Conservation (phyloP, 305 asterid genomes). For the Ajuga reptans region DNA sequence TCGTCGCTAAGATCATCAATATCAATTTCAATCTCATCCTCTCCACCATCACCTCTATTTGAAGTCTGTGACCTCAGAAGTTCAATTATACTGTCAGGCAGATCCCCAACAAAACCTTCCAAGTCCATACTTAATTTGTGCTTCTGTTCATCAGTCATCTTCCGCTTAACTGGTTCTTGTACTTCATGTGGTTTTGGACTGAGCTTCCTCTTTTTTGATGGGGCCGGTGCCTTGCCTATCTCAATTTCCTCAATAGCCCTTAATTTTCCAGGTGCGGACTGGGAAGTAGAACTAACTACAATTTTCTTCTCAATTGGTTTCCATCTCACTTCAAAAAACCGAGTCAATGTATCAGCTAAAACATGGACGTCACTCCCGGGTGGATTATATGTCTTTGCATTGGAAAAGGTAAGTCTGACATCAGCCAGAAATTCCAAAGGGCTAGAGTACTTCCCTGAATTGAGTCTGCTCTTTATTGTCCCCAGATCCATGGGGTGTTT, state of each 20-base stretch:
- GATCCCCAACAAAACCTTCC: conserved; percentile 46
- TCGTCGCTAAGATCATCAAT: conserved; percentile 59
- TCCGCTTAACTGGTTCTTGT: conserved; percentile 39
- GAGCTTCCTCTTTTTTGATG: conserved; percentile 56
- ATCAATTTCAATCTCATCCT: conserved; percentile 76
- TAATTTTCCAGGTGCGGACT: conserved; percentile 32
- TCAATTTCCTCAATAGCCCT: conserved; percentile 35
- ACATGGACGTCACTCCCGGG: conserved; percentile 54
- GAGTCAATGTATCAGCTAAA: conserved; percentile 53
- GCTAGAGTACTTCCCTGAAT: conserved; percentile 40
- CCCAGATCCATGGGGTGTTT: conserved; percentile 91
- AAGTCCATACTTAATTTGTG: conserved; percentile 45
- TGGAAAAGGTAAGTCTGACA: conserved; percentile 66
- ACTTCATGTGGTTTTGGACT: conserved; percentile 39
- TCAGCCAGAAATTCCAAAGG: conserved; percentile 66
- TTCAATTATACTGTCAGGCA: conserved; percentile 51
- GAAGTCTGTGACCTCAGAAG: conserved; percentile 57
- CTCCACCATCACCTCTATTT: conserved; percentile 44
- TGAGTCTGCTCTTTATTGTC: conserved; percentile 53
- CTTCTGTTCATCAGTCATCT: conserved; percentile 62
- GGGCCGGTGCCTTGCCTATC: conserved; percentile 30
- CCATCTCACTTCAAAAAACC: conserved; percentile 66
- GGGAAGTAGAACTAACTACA: conserved; percentile 18
- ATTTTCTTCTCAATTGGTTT: conserved; percentile 56
- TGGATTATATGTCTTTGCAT: conserved; percentile 78